Evolutionary conservation across 2,329 filamentous ascomycete species (phyloP).

Genomic region (Diaporthe batatas): DNA sequence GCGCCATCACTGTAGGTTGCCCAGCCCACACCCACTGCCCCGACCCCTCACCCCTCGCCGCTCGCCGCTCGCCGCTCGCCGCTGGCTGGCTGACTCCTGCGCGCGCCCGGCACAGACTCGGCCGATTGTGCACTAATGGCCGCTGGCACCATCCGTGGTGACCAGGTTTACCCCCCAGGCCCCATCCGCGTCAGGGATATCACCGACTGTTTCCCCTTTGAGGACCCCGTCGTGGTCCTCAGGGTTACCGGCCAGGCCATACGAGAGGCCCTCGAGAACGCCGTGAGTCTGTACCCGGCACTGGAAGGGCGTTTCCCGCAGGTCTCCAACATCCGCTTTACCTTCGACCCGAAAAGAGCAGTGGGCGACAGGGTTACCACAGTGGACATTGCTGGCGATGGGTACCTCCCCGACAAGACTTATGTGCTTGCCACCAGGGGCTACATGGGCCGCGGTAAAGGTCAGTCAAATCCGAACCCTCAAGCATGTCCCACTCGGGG

Average conservation of each 20-base stretch:
- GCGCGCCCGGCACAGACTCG: constrained; percentile 56
- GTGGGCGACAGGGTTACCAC: constrained; percentile 73
- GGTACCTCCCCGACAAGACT: constrained; percentile 71
- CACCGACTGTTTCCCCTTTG: constrained; percentile 92
- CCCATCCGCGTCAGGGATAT: constrained; percentile 83
- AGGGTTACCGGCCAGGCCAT: constrained; percentile 79
- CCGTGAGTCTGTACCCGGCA: constrained; percentile 83
- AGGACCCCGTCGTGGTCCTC: constrained; percentile 88
- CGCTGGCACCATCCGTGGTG: constrained; percentile 86
- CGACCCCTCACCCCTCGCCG: no score
- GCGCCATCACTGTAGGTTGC: constrained; percentile 73
- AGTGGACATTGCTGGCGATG: constrained; percentile 70
- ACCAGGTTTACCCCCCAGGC: constrained; percentile 89
- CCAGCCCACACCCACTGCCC: not conserved
- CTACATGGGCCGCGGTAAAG: constrained; percentile 89
- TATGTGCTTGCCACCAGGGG: constrained; percentile 85
- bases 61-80: no score
- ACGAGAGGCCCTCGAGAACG: constrained; percentile 85
- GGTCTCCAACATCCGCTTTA: constrained; percentile 84
- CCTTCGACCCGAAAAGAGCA: constrained; percentile 75
- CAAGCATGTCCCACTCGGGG: not conserved
- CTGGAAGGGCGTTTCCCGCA: constrained; percentile 81
- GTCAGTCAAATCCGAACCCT: constrained; percentile 47
- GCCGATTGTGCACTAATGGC: constrained; percentile 89
- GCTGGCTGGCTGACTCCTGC: not conserved